Base-by-base conservation (phyloP, 139 green algal species). In the Pseudopediastrum boryanum region DNA sequence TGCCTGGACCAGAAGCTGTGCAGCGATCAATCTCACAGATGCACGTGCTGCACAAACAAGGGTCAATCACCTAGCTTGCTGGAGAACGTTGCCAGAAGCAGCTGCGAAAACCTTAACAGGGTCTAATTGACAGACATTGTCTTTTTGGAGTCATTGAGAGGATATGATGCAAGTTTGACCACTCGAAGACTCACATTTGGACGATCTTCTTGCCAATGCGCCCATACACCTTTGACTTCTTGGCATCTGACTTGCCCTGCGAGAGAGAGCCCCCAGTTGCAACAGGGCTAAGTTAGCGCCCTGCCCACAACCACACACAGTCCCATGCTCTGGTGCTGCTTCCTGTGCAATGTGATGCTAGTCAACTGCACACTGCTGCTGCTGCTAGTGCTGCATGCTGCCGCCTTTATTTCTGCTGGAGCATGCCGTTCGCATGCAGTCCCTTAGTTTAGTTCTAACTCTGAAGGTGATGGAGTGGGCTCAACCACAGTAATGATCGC, bases 191-290 rank as follows among this genome's bases (percentile, higher is more conserved):
- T 63, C 78, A 89, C 82, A 83, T 79, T 64, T 91, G 85, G 23
- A 96, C 85, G 61, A 98, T 96, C 31, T 92, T 89, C 85, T 98
- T 98, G 50, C 93, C 95, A 31, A 97, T 87, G 44, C 89, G 91
- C 42, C 95, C 92, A 74, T 95, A 96, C 31, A 97, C 79, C 81
- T 98, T 98, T 23, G 90, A 74, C 79, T 94, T 94, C 54, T 89
- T 88, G 1, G 86, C 87, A 61, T 96, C 92, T 36, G 78, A 75
- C 65, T 92, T 92, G 62, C 87, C 84, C 90, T 91, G 84, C 33
- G 39, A 31, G 64, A 10, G 23, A 52, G 21, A 10, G 23, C 8
- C 13, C 21, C 64, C 64, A 51, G 39, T 19, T 72, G 36, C 38
- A 12, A 35, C 62, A n/a, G 54, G 25, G 46, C 46, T n/a, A n/a